Conservation (phyloP, 1,284 basidiomycete species). For the Apiotrichum domesticum region DNA sequence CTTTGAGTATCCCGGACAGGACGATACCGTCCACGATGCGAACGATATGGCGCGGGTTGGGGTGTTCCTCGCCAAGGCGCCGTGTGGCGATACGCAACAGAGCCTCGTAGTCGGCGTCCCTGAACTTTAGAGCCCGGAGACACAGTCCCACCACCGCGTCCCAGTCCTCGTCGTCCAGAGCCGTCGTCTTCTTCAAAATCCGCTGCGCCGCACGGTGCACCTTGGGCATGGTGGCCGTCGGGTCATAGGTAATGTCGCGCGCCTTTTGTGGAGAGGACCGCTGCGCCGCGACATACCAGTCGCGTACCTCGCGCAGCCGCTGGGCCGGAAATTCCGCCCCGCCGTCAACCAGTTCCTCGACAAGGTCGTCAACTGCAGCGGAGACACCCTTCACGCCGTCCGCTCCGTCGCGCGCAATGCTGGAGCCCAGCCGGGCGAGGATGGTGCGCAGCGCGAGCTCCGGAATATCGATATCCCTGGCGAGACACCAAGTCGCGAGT, state of each 20-base stretch:
- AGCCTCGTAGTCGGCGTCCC: conserved; percentile 1
- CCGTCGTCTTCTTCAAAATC: not conserved
- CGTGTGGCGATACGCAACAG: not conserved
- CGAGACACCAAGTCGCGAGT: conserved; percentile 15
- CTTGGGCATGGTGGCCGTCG: conserved; percentile 1
- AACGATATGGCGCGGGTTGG: conserved; percentile 4
- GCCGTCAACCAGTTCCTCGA: conserved; percentile 10
- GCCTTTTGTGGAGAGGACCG: conserved; percentile 1
- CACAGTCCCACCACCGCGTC: conserved; percentile 14
- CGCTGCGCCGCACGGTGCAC: not conserved
- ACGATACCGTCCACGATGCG: conserved; percentile 7
- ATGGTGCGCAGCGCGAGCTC: not conserved
- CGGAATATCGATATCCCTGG: conserved; percentile 8
- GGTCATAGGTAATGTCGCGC: not conserved
- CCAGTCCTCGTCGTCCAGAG: not conserved
- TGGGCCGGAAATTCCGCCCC: conserved; percentile 6
- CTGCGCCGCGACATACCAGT: not conserved
- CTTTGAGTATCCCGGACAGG: conserved; percentile 5
- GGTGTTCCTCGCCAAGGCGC: not conserved
- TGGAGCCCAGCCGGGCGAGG: not conserved
- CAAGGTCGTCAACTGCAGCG: not conserved
- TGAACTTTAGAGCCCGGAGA: not conserved
- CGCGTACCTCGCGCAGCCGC: conserved; percentile 9
- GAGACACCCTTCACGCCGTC: not conserved
- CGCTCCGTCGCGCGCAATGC: not conserved